These are phyloP conservation scores for Fusarium austroafricanum DNA, from an alignment of 2,329 filamentous ascomycete genomes.

Conservation along the genomic window DNA sequence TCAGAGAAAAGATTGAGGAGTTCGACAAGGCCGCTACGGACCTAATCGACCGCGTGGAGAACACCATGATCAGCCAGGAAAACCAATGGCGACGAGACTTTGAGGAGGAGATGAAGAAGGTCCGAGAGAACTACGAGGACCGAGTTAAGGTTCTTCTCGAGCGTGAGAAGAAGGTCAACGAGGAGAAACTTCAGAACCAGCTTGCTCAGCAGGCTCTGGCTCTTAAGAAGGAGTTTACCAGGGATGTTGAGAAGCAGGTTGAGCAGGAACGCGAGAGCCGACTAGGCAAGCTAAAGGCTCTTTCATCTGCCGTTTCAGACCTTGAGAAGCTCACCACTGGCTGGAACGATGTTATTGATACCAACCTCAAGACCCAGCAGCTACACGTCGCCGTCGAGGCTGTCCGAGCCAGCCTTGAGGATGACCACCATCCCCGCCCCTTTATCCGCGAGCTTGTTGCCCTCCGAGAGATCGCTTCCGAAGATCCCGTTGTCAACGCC, in stretches of 20 bases:
- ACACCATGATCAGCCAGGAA: conserved; percentile 84
- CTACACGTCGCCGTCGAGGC: conserved; percentile 96
- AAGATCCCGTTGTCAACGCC: conserved; percentile 87
- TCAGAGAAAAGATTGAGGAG: conserved; percentile 76
- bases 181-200: conserved; percentile 85
- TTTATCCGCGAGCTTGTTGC: conserved; percentile 95
- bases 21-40: conserved; percentile 90
- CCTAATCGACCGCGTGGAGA: conserved; percentile 88
- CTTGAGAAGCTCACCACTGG: conserved; percentile 88
- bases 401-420: conserved; percentile 84
- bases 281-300: conserved; percentile 84
- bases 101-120: conserved; percentile 82
- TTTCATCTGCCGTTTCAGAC: conserved; percentile 81
- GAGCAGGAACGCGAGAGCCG: conserved; percentile 90
- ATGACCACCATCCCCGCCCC: conserved; percentile 76
- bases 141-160: conserved; percentile 83
- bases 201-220: conserved; percentile 91
- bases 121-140: conserved; percentile 81
- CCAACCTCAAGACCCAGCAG: conserved; percentile 93
- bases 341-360: conserved; percentile 91
- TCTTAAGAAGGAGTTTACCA: conserved; percentile 85
- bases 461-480: conserved; percentile 88
- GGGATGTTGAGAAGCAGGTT: conserved; percentile 82
- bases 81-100: conserved; percentile 88
- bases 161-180: conserved; percentile 81